Conservation (phyloP, 805 yeast genomes). For the Lachancea kluyveri region DNA sequence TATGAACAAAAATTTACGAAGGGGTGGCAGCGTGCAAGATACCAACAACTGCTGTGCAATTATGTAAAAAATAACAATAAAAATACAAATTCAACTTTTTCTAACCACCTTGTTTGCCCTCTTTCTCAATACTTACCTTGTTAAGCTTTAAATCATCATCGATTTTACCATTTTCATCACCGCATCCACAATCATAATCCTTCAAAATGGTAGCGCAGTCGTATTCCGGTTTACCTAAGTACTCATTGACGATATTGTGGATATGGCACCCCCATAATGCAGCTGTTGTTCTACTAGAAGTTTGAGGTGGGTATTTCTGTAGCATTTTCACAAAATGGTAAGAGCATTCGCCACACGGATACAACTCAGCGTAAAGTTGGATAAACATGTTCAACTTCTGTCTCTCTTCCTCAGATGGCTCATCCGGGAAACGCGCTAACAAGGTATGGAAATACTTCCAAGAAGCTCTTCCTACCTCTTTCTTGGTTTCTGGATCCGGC, state of each 20-base stretch:
- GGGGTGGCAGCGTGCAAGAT: conserved; percentile 3
- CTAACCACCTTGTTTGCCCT: conserved; percentile 40
- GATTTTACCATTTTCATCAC: conserved; percentile 53
- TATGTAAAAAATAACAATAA: conserved; percentile 18
- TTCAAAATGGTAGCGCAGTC: conserved; percentile 83
- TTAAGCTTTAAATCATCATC: conserved; percentile 11
- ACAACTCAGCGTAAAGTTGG: conserved; percentile 77
- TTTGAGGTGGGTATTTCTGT: conserved; percentile 76
- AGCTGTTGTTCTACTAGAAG: conserved; percentile 67
- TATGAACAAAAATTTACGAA: no score
- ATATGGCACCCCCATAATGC: conserved; percentile 95
- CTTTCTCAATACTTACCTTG: conserved; percentile 40
- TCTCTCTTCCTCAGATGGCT: conserved; percentile 60
- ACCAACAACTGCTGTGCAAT: conserved; percentile 31
- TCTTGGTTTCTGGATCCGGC: conserved; percentile 64
- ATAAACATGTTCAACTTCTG: conserved; percentile 59
- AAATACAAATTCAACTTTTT: neutral
- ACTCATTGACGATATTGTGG: conserved; percentile 79
- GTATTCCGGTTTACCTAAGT: conserved; percentile 61
- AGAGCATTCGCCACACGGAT: conserved; percentile 98
- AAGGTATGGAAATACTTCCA: conserved; percentile 93
- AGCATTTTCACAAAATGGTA: conserved; percentile 75
- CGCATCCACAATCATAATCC: conserved; percentile 96
- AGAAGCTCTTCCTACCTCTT: conserved; percentile 83
- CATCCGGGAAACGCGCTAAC: conserved; percentile 85